Conservation (phyloP, 2,329 filamentous ascomycete genomes). For the Ophiocordyceps camponoti-leonardi region DNA sequence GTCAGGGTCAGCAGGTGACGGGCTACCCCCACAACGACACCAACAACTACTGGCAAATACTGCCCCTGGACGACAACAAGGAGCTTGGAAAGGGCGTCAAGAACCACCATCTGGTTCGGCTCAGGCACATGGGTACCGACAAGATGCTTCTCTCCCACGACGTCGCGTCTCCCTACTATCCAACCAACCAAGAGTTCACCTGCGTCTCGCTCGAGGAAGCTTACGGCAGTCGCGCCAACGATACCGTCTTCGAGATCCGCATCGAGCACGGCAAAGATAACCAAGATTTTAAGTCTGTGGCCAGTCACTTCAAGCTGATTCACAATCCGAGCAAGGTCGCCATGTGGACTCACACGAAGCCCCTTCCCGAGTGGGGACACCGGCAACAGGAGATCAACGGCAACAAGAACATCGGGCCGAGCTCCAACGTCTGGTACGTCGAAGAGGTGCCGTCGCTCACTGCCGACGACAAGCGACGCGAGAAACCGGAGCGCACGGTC, state of each 20-base stretch:
- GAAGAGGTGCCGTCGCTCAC: conserved; percentile 78
- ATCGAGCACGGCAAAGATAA: conserved; percentile 70
- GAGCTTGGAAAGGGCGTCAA: conserved; percentile 48
- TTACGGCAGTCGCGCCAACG: conserved; percentile 57
- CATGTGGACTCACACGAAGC: conserved; percentile 95
- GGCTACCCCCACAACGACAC: conserved; percentile 97
- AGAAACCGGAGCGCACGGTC: conserved; percentile 60
- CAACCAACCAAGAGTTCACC: conserved; percentile 98
- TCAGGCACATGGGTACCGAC: conserved; percentile 75
- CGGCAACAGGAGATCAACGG: conserved; percentile 99
- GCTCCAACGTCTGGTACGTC: conserved; percentile 87
- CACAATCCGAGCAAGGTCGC: conserved; percentile 91
- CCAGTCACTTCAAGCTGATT: conserved; percentile 88
- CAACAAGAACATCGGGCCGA: conserved; percentile 83
- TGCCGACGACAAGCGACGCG: conserved; percentile 52
- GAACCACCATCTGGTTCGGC: conserved; percentile 72
- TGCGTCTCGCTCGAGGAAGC: conserved; percentile 59
- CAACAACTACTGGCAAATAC: conserved; percentile 95
- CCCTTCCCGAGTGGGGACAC: conserved; percentile 92
- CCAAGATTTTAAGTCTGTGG: conserved; percentile 78
- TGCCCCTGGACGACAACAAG: conserved; percentile 48
- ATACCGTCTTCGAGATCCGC: conserved; percentile 83
- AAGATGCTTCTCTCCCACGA: conserved; percentile 83
- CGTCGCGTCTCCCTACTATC: conserved; percentile 88
- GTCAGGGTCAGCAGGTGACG: conserved; percentile 94